Evolutionary conservation across 1,139 yeast species (phyloP).

Genomic region (Trichomonascaceae sp.): DNA sequence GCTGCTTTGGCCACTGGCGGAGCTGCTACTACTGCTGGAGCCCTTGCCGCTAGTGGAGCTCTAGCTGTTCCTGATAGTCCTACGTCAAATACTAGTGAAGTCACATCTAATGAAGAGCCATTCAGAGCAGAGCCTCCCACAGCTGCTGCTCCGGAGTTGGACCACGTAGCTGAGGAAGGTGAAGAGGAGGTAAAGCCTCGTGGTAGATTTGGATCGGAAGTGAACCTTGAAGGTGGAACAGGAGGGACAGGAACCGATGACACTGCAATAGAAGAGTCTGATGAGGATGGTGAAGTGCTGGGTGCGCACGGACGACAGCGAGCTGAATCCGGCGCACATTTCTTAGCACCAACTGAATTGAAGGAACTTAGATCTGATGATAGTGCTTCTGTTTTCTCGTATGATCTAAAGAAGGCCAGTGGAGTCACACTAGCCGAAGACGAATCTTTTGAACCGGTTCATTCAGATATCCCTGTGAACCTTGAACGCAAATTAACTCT

Average conservation of each 20-base stretch:
- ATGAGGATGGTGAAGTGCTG: not conserved
- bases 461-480: slow-evolving; percentile 28
- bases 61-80: slow-evolving; percentile 25
- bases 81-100: slow-evolving; percentile 27
- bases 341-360: slow-evolving; percentile 4
- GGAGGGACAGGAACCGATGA: slow-evolving; percentile 13
- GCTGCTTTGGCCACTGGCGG: slow-evolving; percentile 13
- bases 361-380: slow-evolving; percentile 14
- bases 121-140: slow-evolving; percentile 15
- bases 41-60: slow-evolving; percentile 14
- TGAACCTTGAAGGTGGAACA: slow-evolving; percentile 20
- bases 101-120: slow-evolving; percentile 29
- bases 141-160: slow-evolving; percentile 9
- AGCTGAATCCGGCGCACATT: slow-evolving; percentile 7
- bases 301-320: not conserved
- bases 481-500: slow-evolving; percentile 34
- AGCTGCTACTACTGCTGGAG: slow-evolving; percentile 11
- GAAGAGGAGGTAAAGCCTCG: slow-evolving; percentile 14
- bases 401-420: slow-evolving; percentile 30
- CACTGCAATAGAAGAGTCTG: not conserved
- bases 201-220: slow-evolving; percentile 29
- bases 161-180: slow-evolving; percentile 10
- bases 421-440: slow-evolving; percentile 28
- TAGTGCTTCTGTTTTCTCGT: slow-evolving; percentile 30
- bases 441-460: slow-evolving; percentile 31